Evolutionary conservation across 257 asterid species (phyloP).

Genomic region (Solanum virginianum): DNA sequence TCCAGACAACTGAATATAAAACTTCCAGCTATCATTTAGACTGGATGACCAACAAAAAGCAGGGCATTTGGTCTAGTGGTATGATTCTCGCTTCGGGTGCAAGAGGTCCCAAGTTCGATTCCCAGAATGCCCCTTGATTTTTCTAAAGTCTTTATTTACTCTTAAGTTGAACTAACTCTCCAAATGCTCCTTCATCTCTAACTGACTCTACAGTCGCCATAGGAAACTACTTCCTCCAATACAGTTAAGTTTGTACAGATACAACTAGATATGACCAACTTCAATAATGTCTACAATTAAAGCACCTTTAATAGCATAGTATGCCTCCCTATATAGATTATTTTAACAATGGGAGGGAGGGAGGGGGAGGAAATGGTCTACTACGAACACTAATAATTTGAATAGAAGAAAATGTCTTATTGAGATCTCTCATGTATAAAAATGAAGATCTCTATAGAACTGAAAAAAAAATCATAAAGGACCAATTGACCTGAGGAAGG

Average conservation of each 20-base stretch:
- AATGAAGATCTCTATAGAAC: background rate
- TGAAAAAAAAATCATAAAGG: background rate
- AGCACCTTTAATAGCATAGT: background rate
- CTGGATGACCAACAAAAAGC: background rate
- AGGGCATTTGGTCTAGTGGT: conserved; percentile 51
- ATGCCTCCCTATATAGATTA: background rate
- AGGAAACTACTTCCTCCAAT: background rate
- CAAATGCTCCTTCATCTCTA: background rate
- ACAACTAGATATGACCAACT: background rate
- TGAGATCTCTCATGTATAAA: background rate
- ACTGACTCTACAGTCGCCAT: background rate
- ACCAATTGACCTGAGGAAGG: background rate
- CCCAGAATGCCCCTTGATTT: conserved; percentile 40
- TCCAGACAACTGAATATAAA: background rate
- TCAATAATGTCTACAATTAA: background rate
- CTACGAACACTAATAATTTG: background rate
- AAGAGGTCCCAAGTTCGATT: conserved; percentile 71
- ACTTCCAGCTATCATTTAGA: background rate
- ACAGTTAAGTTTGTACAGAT: background rate
- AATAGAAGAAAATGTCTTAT: background rate
- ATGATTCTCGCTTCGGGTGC: conserved; percentile 85
- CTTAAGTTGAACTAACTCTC: background rate
- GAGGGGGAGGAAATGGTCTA: background rate
- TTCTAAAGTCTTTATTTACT: background rate
- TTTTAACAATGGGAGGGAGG: background rate